Percentiles rank a stretch among this genome's conserved stretches.
phyloP scores from a whole-genome alignment of 2,329 filamentous ascomycete genomes.

The Penicillium verrucosum region DNA sequence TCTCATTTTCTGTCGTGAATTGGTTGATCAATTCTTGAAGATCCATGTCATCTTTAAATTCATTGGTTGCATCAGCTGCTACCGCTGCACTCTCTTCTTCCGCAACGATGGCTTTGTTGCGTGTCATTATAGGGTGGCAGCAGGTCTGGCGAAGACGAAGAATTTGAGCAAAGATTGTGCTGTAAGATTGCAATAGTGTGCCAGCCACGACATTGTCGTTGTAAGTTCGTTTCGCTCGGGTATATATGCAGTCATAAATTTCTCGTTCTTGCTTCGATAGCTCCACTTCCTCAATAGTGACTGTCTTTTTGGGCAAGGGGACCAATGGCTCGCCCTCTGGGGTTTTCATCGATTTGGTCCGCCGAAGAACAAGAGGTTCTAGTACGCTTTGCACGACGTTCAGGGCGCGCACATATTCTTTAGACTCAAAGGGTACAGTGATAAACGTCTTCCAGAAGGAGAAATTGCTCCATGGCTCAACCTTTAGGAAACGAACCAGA shows the following conservation, averaged over 20 bases:
- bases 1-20: conserved; percentile 69
- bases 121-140: conserved; percentile 85
- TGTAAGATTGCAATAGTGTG: conserved; percentile 91
- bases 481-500: conserved; percentile 83
- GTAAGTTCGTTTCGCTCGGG: conserved; percentile 77
- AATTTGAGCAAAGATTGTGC: conserved; percentile 96
- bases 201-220: conserved; percentile 84
- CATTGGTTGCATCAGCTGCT: conserved; percentile 73
- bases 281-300: conserved; percentile 85
- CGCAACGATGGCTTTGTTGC: conserved; percentile 77
- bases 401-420: conserved; percentile 86
- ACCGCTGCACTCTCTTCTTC: conserved; percentile 83
- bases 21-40: conserved; percentile 77
- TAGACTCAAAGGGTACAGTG: conserved; percentile 92
- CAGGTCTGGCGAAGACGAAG: conserved; percentile 88
- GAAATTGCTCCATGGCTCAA: conserved; percentile 98
- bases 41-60: conserved; percentile 93
- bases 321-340: conserved; percentile 80
- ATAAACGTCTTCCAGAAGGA: conserved; percentile 99
- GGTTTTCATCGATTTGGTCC: conserved; percentile 98
- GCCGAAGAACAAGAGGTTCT: conserved; percentile 88
- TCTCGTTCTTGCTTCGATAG: conserved; percentile 80
- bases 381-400: conserved; percentile 97
- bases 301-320: conserved; percentile 71
- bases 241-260: conserved; percentile 89